Evolutionary conservation across 805 yeast species (phyloP).

Genomic region (Metschnikowia colocasiae): DNA sequence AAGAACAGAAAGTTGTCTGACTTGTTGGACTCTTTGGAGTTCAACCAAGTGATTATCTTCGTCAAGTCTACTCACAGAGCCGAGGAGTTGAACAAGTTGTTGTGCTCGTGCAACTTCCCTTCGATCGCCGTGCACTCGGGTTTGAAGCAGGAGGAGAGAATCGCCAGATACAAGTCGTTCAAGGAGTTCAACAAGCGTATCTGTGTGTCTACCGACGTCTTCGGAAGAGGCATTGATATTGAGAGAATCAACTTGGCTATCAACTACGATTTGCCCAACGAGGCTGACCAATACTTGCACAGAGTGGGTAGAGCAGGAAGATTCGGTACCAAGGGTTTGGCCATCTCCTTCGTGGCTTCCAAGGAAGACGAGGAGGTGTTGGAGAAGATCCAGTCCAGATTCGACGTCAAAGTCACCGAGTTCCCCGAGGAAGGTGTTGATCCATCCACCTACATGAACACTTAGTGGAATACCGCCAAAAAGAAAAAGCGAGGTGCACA

Average conservation of each 20-base stretch:
- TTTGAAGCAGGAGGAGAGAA: slow-evolving; percentile 96
- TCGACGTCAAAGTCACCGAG: slow-evolving; percentile 90
- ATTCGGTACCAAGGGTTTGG: slow-evolving; percentile 98
- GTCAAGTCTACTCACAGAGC: slow-evolving; percentile 92
- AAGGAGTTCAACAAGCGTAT: slow-evolving; percentile 98
- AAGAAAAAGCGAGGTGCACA: not conserved
- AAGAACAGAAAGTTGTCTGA: slow-evolving; percentile 92
- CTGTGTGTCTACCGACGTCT: slow-evolving; percentile 97
- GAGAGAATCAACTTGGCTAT: slow-evolving; percentile 98
- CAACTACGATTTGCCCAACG: slow-evolving; percentile 93
- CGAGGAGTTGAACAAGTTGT: slow-evolving; percentile 80
- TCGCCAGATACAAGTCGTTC: slow-evolving; percentile 91
- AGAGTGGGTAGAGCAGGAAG: slow-evolving; percentile 99
- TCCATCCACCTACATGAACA: slow-evolving; percentile 96
- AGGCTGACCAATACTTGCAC: slow-evolving; percentile 97
- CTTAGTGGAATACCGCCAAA: slow-evolving; percentile 38
- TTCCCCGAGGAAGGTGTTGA: slow-evolving; percentile 98
- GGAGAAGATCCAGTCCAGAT: slow-evolving; percentile 92
- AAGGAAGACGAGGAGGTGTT: slow-evolving; percentile 87
- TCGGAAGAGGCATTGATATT: slow-evolving; percentile 99
- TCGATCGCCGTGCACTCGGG: slow-evolving; percentile 95
- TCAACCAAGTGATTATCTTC: slow-evolving; percentile 96
- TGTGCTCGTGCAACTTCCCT: slow-evolving; percentile 93
- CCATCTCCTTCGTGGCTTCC: slow-evolving; percentile 82
- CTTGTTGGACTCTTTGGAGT: slow-evolving; percentile 87